Conservation (phyloP, 805 yeast species). For the Candida patagonica region DNA sequence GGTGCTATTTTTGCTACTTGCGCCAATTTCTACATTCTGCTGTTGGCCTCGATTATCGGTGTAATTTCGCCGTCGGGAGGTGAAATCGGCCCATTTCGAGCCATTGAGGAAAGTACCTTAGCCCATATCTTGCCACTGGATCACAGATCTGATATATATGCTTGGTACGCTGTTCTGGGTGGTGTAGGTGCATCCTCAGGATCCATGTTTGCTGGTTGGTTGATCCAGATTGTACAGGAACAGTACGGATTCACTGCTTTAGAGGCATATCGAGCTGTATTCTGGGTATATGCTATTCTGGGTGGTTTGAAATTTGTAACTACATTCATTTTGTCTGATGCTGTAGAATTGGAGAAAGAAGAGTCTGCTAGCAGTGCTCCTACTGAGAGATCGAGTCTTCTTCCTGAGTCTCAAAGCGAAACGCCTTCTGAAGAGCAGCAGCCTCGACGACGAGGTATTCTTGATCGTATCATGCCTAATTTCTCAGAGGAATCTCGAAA, state of each 20-base stretch:
- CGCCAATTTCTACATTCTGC: slow-evolving; percentile 29
- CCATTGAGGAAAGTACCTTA: slow-evolving; percentile 45
- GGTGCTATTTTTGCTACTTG: slow-evolving; percentile 33
- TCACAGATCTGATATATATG: slow-evolving; percentile 44
- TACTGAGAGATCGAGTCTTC: too few species aligned
- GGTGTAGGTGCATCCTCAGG: slow-evolving; percentile 41
- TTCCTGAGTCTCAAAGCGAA: background rate
- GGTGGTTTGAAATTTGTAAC: slow-evolving; percentile 40
- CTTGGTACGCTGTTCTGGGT: slow-evolving; percentile 49
- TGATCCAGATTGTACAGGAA: slow-evolving; percentile 20
- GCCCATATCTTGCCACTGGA: slow-evolving; percentile 37
- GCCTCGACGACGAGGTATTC: background rate
- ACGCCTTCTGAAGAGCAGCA: background rate
- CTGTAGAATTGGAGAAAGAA: slow-evolving; percentile 17
- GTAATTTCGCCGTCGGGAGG: slow-evolving; percentile 51
- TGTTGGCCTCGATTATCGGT: slow-evolving; percentile 37
- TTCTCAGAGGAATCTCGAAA: slow-evolving; percentile 19
- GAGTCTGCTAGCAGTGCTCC: too few species aligned
- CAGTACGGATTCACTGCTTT: slow-evolving; percentile 8
- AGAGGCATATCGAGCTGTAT: slow-evolving; percentile 43
- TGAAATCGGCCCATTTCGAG: slow-evolving; percentile 51
- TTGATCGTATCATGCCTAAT: slow-evolving; percentile 12
- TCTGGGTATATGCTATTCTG: slow-evolving; percentile 42
- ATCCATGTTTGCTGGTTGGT: slow-evolving; percentile 32
- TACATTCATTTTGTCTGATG: slow-evolving; percentile 35